Conservation (phyloP, 768 basidiomycete genomes). For the Rhodotorula graminis region DNA sequence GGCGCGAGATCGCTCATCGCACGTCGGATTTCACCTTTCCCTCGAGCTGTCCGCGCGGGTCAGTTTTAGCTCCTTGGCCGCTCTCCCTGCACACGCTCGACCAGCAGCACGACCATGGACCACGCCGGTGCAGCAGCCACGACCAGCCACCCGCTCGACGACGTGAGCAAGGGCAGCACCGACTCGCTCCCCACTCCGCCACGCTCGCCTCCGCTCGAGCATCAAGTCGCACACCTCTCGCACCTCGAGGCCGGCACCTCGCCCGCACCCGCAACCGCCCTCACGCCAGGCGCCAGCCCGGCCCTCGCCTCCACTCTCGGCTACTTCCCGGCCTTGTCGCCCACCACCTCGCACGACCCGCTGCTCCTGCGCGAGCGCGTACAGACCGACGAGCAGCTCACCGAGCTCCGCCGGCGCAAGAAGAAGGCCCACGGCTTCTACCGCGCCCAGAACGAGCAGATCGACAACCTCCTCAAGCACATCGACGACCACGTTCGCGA, state of each 20-base stretch:
- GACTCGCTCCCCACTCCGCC: slow-evolving; percentile 25
- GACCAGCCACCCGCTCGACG: slow-evolving; percentile 8
- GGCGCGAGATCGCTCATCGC: too few relatives aligned
- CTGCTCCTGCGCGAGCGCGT: slow-evolving; percentile 42
- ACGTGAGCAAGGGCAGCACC: neutral
- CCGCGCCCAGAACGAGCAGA: slow-evolving; percentile 58
- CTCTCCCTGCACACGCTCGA: neutral
- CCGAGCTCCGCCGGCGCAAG: slow-evolving; percentile 57
- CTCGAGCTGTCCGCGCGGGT: too few relatives aligned
- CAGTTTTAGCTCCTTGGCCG: too few relatives aligned
- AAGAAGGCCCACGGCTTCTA: slow-evolving; percentile 58
- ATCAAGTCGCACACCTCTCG: neutral
- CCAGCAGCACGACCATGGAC: too few relatives aligned
- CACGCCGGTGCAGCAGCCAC: neutral
- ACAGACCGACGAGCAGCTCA: slow-evolving; percentile 61
- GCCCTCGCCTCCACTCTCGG: neutral
- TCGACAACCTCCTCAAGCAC: slow-evolving; percentile 77
- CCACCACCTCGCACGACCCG: slow-evolving; percentile 17
- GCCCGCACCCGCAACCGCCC: too few relatives aligned
- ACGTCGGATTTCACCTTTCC: too few relatives aligned
- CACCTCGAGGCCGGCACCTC: neutral
- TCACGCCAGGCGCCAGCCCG: neutral
- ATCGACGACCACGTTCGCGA: slow-evolving; percentile 85
- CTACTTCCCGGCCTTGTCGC: slow-evolving; percentile 14
- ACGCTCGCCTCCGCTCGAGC: neutral